Percentiles rank a stretch among this genome's conserved stretches.
Conservation (phyloP, 306 rosid species). For the Inga laurina region DNA sequence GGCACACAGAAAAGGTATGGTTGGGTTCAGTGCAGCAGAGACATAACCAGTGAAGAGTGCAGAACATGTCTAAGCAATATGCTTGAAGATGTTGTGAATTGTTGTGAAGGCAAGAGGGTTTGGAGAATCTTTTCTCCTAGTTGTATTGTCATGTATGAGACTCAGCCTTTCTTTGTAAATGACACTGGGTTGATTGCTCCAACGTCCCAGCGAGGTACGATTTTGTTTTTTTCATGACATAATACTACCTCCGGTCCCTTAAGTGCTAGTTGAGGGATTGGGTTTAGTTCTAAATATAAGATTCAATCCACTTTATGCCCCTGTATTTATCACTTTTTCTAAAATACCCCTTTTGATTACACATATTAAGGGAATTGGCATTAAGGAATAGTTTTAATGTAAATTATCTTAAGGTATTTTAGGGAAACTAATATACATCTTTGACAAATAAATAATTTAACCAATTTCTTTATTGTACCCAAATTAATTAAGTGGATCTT, state of each 20-base stretch:
- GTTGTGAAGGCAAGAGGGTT: slow-evolving; percentile 41
- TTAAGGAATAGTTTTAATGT: too few relatives aligned
- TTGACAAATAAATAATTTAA: too few relatives aligned
- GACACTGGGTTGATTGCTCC: background rate
- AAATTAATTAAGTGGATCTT: too few relatives aligned
- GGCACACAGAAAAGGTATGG: slow-evolving; percentile 53
- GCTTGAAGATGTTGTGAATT: slow-evolving; percentile 44
- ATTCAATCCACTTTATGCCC: too few relatives aligned
- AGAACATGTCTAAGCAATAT: slow-evolving; percentile 46
- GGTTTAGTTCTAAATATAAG: too few relatives aligned
- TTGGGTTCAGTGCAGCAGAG: slow-evolving; percentile 53
- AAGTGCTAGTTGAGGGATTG: too few relatives aligned
- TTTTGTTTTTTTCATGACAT: background rate
- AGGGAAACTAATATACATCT: too few relatives aligned
- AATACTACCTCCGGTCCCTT: background rate
- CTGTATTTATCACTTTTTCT: too few relatives aligned
- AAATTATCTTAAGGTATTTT: too few relatives aligned
- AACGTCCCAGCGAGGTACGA: slow-evolving; percentile 31
- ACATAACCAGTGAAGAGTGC: slow-evolving; percentile 44
- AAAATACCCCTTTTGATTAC: too few relatives aligned
- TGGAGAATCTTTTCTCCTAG: slow-evolving; percentile 55
- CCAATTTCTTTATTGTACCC: too few relatives aligned
- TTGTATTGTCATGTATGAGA: slow-evolving; percentile 50
- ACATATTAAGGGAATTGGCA: too few relatives aligned
- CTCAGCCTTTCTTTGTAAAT: slow-evolving; percentile 44